Conservation (phyloP, 768 basidiomycete species). For the Auricularia sp. region DNA sequence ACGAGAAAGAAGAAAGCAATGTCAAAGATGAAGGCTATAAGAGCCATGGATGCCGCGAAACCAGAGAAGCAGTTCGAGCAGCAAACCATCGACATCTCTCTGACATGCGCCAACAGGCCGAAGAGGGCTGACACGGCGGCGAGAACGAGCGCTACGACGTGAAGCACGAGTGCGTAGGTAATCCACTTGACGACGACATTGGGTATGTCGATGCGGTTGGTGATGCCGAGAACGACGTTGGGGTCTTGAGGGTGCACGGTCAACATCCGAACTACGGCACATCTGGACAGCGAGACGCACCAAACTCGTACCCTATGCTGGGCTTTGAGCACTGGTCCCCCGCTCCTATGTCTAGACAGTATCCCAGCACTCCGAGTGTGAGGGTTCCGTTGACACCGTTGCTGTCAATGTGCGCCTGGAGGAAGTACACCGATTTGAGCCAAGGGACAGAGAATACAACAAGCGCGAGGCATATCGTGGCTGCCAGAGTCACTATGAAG, state of each 20-base stretch:
- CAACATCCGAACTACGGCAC: neutral
- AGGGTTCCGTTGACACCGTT: conserved; percentile 46
- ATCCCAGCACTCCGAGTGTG: conserved; percentile 84
- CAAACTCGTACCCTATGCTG: conserved; percentile 76
- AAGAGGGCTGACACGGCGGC: conserved; percentile 66
- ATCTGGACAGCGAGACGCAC: conserved; percentile 36
- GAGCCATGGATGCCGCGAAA: conserved; percentile 65
- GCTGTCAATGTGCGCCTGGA: conserved; percentile 55
- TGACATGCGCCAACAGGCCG: conserved; percentile 80
- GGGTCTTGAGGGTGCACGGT: conserved; percentile 45
- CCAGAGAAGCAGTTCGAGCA: conserved; percentile 74
- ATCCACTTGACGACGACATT: conserved; percentile 85
- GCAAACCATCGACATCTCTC: conserved; percentile 77
- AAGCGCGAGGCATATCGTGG: conserved; percentile 67
- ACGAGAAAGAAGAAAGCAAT: conserved; percentile 84
- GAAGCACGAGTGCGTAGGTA: conserved; percentile 86
- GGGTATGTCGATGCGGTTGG: conserved; percentile 59
- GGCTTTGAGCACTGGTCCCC: conserved; percentile 62
- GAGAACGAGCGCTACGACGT: conserved; percentile 74
- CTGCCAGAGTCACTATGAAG: conserved; percentile 70
- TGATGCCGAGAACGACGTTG: conserved; percentile 66
- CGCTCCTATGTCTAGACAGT: conserved; percentile 53
- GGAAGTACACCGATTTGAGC: conserved; percentile 82
- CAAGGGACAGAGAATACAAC: conserved; percentile 88
- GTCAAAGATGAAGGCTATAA: conserved; percentile 90